Percentiles rank a stretch among this genome's conserved stretches.
Evolutionary conservation across 1,139 yeast species (phyloP).

Genomic region (Yamadazyma pseudoaaseri): DNA sequence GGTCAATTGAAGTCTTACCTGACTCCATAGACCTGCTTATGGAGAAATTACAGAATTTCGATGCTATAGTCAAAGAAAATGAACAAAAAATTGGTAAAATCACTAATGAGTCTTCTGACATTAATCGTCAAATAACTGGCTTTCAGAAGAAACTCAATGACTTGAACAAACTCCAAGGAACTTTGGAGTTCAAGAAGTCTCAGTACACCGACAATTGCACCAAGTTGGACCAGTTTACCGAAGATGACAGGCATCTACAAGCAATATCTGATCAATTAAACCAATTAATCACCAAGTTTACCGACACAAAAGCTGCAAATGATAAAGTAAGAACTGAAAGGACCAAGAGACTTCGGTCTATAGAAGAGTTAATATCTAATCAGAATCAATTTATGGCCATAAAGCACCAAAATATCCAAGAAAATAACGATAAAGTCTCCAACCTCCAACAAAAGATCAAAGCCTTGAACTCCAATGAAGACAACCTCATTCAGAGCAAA

Average conservation of each 20-base stretch:
- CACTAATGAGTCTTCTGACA: conserved; percentile 10
- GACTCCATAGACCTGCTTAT: conserved; percentile 53
- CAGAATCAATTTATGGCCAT: conserved; percentile 10
- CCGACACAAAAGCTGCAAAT: conserved; percentile 5
- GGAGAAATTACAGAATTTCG: conserved; percentile 53
- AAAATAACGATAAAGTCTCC: conserved; percentile 26
- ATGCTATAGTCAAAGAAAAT: conserved; percentile 40
- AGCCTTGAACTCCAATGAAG: conserved; percentile 33
- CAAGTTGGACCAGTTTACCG: conserved; percentile 11
- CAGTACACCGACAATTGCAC: conserved; percentile 19
- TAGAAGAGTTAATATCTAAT: conserved; percentile 10
- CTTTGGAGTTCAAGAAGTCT: conserved; percentile 49
- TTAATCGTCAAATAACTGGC: conserved; percentile 17
- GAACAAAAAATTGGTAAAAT: conserved; percentile 22
- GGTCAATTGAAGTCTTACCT: conserved; percentile 45
- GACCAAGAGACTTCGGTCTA: conserved; percentile 12
- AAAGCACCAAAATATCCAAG: conserved; percentile 9
- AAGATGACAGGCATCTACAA: conserved; percentile 8
- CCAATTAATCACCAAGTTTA: conserved; percentile 2
- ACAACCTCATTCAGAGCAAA: conserved; percentile 28
- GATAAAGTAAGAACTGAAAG: conserved; percentile 14
- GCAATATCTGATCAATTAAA: conserved; percentile 2
- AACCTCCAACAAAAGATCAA: conserved; percentile 38
- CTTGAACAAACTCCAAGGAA: conserved; percentile 55
- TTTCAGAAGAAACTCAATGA: conserved; percentile 37